A percentile compares a stretch with the other conserved stretches of the same genome.
These are phyloP conservation scores for Nemania sp. DNA, from an alignment of 2,329 filamentous ascomycete genomes.

Conservation along the genomic window DNA sequence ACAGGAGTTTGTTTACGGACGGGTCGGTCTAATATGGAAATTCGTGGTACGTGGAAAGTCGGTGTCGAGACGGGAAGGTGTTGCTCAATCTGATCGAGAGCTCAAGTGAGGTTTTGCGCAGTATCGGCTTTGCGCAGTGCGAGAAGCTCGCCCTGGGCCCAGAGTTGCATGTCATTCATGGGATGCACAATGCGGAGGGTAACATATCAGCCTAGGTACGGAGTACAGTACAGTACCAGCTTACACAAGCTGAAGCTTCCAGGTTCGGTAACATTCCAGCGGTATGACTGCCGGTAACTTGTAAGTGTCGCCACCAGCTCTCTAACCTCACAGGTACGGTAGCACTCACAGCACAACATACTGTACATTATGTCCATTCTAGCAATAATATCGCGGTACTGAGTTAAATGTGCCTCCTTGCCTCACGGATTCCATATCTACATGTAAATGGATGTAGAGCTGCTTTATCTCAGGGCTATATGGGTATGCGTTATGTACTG, in stretches of 20 bases:
- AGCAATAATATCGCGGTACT: no score
- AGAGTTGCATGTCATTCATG: slow-evolving; percentile 5
- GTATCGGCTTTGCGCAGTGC: slow-evolving; percentile 20
- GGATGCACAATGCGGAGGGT: no score
- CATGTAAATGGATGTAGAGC: no score
- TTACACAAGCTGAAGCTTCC: slow-evolving; percentile 22
- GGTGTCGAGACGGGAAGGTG: background rate
- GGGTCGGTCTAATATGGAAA: background rate
- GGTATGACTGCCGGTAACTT: slow-evolving; percentile 3
- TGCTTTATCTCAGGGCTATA: no score
- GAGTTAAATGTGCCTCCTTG: no score
- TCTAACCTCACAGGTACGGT: no score
- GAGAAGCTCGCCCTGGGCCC: slow-evolving; percentile 5
- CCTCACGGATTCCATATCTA: no score
- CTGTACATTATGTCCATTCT: no score
- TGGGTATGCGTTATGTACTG: no score
- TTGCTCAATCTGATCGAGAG: background rate
- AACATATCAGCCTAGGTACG: no score
- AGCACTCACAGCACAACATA: no score
- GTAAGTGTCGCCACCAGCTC: no score
- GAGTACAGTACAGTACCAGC: slow-evolving; percentile 1
- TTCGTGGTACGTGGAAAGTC: background rate
- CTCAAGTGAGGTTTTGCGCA: slow-evolving; percentile 16
- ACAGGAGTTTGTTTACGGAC: background rate
- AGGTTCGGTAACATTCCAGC: slow-evolving; percentile 22